Percentiles rank a stretch among this genome's conserved stretches.
phyloP scores from a whole-genome alignment of 495 filamentous ascomycete species.

The Neurospora sp. region DNA sequence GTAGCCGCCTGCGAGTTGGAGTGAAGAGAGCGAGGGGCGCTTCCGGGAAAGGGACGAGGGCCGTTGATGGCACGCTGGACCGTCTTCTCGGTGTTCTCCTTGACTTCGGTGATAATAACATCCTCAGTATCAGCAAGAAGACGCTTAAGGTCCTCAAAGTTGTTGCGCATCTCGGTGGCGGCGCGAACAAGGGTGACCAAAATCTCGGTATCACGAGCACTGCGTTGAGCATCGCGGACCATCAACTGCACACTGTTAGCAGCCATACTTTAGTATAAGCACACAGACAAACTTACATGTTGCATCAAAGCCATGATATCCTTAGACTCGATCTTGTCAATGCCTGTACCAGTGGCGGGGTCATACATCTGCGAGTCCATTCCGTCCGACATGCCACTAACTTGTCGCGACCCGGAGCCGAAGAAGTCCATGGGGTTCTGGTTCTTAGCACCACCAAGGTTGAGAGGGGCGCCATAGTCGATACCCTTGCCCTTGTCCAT shows the following conservation, averaged over 20 bases:
- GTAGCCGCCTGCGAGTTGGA: conserved; percentile 51
- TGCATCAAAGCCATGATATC: conserved; percentile 98
- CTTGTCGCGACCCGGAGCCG: conserved; percentile 38
- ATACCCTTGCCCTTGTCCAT: conserved; percentile 46
- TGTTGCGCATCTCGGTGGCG: conserved; percentile 94
- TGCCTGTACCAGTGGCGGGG: conserved; percentile 75
- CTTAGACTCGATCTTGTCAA: conserved; percentile 90
- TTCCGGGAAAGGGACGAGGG: conserved; percentile 72
- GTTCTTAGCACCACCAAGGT: conserved; percentile 33
- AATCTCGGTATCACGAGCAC: conserved; percentile 94
- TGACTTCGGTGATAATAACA: conserved; percentile 68
- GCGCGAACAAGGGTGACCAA: conserved; percentile 87
- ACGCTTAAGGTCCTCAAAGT: conserved; percentile 92
- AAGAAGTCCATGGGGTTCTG: background rate
- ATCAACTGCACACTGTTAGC: conserved; percentile 59
- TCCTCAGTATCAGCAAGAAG: conserved; percentile 81
- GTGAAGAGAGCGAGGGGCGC: conserved; percentile 45
- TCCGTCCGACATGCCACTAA: conserved; percentile 86
- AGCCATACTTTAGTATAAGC: background rate
- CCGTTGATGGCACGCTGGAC: conserved; percentile 74
- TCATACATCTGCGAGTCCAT: conserved; percentile 87
- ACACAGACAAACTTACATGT: conserved; percentile 48
- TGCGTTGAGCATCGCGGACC: conserved; percentile 92
- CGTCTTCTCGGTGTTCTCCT: conserved; percentile 76
- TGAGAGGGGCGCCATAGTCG: conserved; percentile 45